Conservation (phyloP, 176 grass and related monocot species). For the Raddia distichophylla region DNA sequence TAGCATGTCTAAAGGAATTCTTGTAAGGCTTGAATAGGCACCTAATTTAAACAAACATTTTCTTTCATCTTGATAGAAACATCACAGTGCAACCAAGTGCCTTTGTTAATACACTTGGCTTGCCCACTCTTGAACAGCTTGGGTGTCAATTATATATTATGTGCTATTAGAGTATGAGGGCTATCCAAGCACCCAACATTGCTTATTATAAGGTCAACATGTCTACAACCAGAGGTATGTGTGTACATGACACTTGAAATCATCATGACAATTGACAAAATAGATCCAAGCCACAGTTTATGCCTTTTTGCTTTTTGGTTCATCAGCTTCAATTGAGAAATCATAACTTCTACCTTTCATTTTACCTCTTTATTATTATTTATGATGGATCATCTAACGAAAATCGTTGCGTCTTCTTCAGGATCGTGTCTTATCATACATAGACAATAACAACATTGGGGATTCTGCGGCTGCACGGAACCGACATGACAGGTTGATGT, state of each 20-base stretch:
- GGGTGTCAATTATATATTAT: not conserved
- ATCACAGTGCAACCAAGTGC: not conserved
- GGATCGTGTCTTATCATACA: conserved; percentile 50
- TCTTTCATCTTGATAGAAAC: not conserved
- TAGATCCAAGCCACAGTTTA: not conserved
- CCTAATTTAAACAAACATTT: not conserved
- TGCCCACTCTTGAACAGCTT: not conserved
- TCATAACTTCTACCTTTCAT: not conserved
- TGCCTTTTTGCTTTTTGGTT: not conserved
- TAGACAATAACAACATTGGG: conserved; percentile 54
- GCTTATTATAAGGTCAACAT: not conserved
- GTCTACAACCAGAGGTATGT: not conserved
- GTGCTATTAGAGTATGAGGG: not conserved
- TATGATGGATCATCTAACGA: conserved; percentile 19
- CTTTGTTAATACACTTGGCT: not conserved
- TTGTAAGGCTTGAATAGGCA: not conserved
- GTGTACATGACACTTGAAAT: not conserved
- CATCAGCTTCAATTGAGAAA: conserved; percentile 1
- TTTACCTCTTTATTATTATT: not conserved
- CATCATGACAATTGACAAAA: not conserved
- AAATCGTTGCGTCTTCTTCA: not conserved
- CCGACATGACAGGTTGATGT: conserved; percentile 65
- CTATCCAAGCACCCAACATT: not conserved
- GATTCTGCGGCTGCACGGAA: conserved; percentile 51
- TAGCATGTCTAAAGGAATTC: not conserved